These are phyloP conservation scores for Hemileccinum impolitum DNA, from an alignment of 768 basidiomycete genomes.

Conservation along the genomic window DNA sequence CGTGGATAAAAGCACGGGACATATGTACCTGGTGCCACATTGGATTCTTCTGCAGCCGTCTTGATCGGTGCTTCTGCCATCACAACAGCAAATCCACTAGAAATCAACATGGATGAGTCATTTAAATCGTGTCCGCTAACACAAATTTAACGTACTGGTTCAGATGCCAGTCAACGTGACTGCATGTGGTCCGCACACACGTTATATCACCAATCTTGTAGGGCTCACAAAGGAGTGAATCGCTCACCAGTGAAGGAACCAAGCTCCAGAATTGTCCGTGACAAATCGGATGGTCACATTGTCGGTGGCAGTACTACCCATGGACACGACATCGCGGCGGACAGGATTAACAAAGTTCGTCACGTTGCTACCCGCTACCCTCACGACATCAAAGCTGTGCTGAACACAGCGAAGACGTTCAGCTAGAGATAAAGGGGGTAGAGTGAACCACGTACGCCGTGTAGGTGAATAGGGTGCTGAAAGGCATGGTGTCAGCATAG, in stretches of 20 bases:
- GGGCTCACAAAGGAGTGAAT: neutral
- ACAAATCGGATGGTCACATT: slow-evolving; percentile 55
- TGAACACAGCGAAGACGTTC: slow-evolving; percentile 3
- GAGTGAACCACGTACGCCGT: slow-evolving; percentile 32
- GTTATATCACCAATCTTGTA: neutral
- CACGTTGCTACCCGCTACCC: slow-evolving; percentile 23
- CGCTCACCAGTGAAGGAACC: slow-evolving; percentile 46
- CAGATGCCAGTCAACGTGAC: slow-evolving; percentile 32
- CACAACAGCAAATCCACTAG: slow-evolving; percentile 28
- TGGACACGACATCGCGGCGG: slow-evolving; percentile 32
- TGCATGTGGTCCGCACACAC: neutral
- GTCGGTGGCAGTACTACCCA: slow-evolving; percentile 28
- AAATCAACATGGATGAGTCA: neutral
- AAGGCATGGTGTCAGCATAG: neutral
- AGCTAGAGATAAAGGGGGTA: neutral
- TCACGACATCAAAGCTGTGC: slow-evolving; percentile 38
- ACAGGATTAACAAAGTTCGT: slow-evolving; percentile 38
- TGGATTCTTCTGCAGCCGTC: slow-evolving; percentile 5
- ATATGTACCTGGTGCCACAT: slow-evolving; percentile 22
- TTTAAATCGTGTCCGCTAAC: neutral
- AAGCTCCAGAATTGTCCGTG: slow-evolving; percentile 66
- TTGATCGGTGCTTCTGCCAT: slow-evolving; percentile 23
- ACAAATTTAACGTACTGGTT: slow-evolving; percentile 16
- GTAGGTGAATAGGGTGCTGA: slow-evolving; percentile 41
- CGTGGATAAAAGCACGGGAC: neutral